These are phyloP conservation scores for Moricandia moricandioides DNA, from an alignment of 345 rosid species.

Conservation along the genomic window DNA sequence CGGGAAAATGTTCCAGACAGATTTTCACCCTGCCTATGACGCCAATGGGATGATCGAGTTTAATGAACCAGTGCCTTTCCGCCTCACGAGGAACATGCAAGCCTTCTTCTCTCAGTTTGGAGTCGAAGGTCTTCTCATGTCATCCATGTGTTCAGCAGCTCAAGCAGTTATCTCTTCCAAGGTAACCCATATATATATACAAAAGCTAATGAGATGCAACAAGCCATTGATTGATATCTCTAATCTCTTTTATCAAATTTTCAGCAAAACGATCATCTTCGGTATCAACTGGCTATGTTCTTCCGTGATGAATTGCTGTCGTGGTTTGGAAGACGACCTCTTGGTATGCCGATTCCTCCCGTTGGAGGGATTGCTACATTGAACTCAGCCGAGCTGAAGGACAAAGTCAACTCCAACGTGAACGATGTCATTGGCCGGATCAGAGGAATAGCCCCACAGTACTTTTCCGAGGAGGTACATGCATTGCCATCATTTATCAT, in stretches of 20 bases:
- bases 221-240: conserved; percentile 2
- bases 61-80: conserved; percentile 91
- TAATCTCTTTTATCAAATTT: not conserved
- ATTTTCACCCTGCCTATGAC: conserved; percentile 97
- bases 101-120: conserved; percentile 93
- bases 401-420: conserved; percentile 74
- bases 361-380: conserved; percentile 58
- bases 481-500: conserved; percentile 3
- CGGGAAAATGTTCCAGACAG: conserved; percentile 92
- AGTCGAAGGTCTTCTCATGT: conserved; percentile 91
- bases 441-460: conserved; percentile 76
- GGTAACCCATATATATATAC: conserved; percentile 38
- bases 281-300: conserved; percentile 98
- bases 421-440: conserved; percentile 70
- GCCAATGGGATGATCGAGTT: conserved; percentile 87
- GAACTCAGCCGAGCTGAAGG: conserved; percentile 75
- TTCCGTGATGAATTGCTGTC: conserved; percentile 93
- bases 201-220: not conserved
- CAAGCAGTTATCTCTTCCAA: conserved; percentile 90
- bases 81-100: conserved; percentile 97
- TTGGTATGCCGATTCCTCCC: conserved; percentile 57
- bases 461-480: conserved; percentile 81
- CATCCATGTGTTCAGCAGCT: conserved; percentile 91
- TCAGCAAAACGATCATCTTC: conserved; percentile 86
- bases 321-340: conserved; percentile 96